Evolutionary conservation across 306 rosid genomes (phyloP).

Genomic region (Vigna trinervia): DNA sequence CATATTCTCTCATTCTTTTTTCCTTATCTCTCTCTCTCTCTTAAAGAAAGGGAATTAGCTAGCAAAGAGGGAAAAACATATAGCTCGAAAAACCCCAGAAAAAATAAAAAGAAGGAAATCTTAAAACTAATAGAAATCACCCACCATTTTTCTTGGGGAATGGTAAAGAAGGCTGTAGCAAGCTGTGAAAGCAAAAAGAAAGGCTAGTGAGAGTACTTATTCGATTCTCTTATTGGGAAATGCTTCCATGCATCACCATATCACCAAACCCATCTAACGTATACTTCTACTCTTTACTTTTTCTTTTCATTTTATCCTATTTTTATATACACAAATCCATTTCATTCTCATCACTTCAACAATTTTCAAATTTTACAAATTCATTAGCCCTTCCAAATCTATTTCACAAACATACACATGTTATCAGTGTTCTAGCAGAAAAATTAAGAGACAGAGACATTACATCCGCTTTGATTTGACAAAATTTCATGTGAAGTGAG

Average conservation of each 20-base stretch:
- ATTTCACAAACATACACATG: neutral
- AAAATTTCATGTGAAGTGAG: neutral
- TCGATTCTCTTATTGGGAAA: constrained; percentile 96
- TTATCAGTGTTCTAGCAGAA: neutral
- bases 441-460: neutral
- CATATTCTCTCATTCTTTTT: constrained; percentile 46
- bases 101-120: neutral
- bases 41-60: constrained; percentile 1
- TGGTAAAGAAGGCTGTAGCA: constrained; percentile 95
- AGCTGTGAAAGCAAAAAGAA: constrained; percentile 93
- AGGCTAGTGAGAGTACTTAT: constrained; percentile 71
- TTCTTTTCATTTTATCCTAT: constrained; percentile 39
- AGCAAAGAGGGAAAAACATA: constrained; percentile 34
- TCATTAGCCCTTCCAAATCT: neutral
- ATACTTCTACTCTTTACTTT: constrained; percentile 54
- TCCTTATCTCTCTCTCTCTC: constrained; percentile 32
- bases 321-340: constrained; percentile 10
- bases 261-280: constrained; percentile 58
- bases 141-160: constrained; percentile 80
- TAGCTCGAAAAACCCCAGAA: constrained; percentile 23
- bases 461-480: neutral
- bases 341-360: constrained; percentile 24
- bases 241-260: constrained; percentile 87
- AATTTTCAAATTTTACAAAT: neutral
- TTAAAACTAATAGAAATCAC: constrained; percentile 48